Evolutionary conservation across 2,329 filamentous ascomycete species (phyloP).

Genomic region (Cladobotryum protrusum): DNA sequence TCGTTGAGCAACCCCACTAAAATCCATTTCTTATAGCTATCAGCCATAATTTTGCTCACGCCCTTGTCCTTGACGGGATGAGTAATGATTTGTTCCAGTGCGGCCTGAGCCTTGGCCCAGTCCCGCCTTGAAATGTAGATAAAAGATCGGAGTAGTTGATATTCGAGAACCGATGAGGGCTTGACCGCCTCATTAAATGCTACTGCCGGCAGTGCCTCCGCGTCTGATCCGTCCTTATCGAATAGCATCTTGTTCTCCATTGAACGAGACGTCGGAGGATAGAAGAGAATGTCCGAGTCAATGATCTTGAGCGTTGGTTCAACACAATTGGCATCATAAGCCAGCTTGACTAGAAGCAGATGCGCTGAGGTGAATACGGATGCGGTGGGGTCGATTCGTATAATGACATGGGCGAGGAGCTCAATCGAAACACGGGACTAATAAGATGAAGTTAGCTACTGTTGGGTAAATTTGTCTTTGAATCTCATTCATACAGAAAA

Average conservation of each 20-base stretch:
- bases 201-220: conserved; percentile 54
- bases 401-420: conserved; percentile 46
- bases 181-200: conserved; percentile 49
- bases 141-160: conserved; percentile 59
- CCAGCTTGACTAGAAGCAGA: conserved; percentile 50
- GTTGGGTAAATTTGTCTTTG: not conserved
- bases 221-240: conserved; percentile 40
- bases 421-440: conserved; percentile 43
- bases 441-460: conserved; percentile 4
- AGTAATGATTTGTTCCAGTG: conserved; percentile 59
- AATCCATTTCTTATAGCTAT: conserved; percentile 89
- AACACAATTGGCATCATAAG: conserved; percentile 49
- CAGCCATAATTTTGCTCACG: conserved; percentile 72
- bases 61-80: conserved; percentile 58
- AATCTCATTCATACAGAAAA: conserved; percentile 33
- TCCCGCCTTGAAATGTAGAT: conserved; percentile 54
- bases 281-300: conserved; percentile 60
- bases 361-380: conserved; percentile 62
- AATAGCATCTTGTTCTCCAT: conserved; percentile 36
- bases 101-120: conserved; percentile 57
- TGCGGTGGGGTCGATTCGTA: conserved; percentile 60
- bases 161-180: conserved; percentile 53
- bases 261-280: conserved; percentile 33
- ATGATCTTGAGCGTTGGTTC: conserved; percentile 54
- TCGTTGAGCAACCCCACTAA: conserved; percentile 66